A percentile compares a stretch with the other conserved stretches of the same genome.
These are phyloP conservation scores for Neofusicoccum sp. DNA, from an alignment of 2,329 filamentous ascomycete species.

Conservation along the genomic window DNA sequence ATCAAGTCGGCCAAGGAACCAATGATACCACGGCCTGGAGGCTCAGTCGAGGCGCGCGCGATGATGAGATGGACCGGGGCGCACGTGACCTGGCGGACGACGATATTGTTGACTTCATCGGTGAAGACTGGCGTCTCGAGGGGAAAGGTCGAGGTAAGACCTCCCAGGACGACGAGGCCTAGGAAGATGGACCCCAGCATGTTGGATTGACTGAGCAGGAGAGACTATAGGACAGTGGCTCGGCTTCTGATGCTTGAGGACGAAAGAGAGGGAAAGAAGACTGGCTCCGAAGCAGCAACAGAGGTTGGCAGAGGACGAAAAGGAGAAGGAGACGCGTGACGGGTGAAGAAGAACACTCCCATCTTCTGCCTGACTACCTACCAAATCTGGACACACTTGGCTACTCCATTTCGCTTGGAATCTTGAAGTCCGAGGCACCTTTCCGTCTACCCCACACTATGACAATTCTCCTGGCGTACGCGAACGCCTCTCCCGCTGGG, in stretches of 20 bases:
- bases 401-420: too few species aligned
- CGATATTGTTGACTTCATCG: background rate
- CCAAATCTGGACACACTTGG: too few species aligned
- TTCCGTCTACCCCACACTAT: background rate
- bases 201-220: background rate
- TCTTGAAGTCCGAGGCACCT: background rate
- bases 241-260: background rate
- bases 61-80: constrained; percentile 3
- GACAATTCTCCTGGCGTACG: background rate
- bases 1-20: background rate
- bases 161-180: background rate
- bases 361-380: background rate
- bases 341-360: background rate
- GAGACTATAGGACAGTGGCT: background rate
- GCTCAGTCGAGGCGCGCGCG: background rate
- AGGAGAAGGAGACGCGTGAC: background rate
- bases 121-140: background rate
- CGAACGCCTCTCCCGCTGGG: background rate
- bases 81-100: constrained; percentile 4
- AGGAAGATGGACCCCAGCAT: background rate
- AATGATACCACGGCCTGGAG: background rate
- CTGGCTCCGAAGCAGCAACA: background rate
- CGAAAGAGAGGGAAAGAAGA: background rate
- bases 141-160: background rate
- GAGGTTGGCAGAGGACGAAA: background rate